phyloP scores from a whole-genome alignment of 163 green algal genomes.

The Scenedesmus sp. region DNA sequence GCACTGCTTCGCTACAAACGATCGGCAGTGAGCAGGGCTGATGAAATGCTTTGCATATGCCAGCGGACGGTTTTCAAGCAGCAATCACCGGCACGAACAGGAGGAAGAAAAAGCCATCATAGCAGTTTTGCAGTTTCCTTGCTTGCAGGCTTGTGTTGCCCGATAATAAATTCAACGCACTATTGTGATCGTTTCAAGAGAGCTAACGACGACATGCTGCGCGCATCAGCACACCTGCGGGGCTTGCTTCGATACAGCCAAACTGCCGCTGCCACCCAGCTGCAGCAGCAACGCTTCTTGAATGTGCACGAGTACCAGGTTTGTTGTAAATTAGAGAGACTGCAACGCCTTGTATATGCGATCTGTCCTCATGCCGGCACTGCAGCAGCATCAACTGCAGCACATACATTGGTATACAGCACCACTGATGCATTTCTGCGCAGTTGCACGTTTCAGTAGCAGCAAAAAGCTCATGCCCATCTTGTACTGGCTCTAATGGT shows the following conservation, averaged over 20 bases:
- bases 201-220: constrained; percentile 7
- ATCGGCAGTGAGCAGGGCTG: no score
- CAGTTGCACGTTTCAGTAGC: neutral
- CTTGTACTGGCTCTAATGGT: no score
- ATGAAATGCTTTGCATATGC: no score
- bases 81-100: neutral
- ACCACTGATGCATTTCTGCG: neutral
- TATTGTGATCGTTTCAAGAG: neutral
- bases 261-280: constrained; percentile 54
- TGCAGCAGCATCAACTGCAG: neutral
- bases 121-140: neutral
- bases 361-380: neutral
- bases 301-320: constrained; percentile 97
- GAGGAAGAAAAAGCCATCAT: neutral
- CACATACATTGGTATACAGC: neutral
- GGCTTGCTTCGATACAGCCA: constrained; percentile 32
- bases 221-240: neutral
- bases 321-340: neutral
- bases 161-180: neutral
- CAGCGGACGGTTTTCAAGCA: no score
- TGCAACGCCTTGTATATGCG: neutral
- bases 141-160: neutral
- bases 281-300: constrained; percentile 80
- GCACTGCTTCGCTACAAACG: no score
- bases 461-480: neutral